Evolutionary conservation across 116 monocot genomes (phyloP), one percentile per base, ranked within the genome.

Genomic region (Phalaenopsis hybrid): DNA sequence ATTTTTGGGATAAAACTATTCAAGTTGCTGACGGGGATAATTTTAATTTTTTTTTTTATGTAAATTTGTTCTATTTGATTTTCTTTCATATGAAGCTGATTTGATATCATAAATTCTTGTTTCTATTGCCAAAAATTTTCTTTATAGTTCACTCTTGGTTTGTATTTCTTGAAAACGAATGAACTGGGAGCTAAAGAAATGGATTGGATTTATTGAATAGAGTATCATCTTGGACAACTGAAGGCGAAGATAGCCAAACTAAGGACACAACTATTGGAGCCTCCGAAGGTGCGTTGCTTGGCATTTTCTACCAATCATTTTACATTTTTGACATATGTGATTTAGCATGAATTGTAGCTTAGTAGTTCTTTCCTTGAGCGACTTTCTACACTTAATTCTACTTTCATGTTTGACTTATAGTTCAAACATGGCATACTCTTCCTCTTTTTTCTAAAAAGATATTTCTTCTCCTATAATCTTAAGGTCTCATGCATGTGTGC

Each of bases 161-260:
- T 23, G 8, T 65, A 9, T n/a, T 23, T 8, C 65, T 70, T 75
- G 75, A 75, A 75, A 75, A 44, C 9, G 45, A 44, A 34, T 75
- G 17, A 50, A 50, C 18, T 77, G 10, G 0, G 25, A 4, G 44
- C 8, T 77, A 77, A 77, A 77, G 8, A 48, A 49, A 45, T 20
- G 43, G 7, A 45, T 49, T 77, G 18, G 50, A 52, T 77, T n/a
- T 45, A 31, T 76, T 17, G 69, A 79, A 57, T 85, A 99, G 98
- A 99, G 81, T 99, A 99, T 65, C 98, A 99, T 91, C 95, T 99
- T 79, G 98, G 98, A 75, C 98, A 99, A 84, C 90, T 99, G 28
- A 99, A 99, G 83, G 95, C 98, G 69, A 99, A 99, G 77, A 84
- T 99, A 86, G 98, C 98, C 83, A 99, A 99, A 81, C 81, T 99